A percentile compares a stretch with the other conserved stretches of the same genome.
These are phyloP conservation scores for Xylaria venustula DNA, from an alignment of 495 filamentous ascomycete genomes.

Conservation along the genomic window DNA sequence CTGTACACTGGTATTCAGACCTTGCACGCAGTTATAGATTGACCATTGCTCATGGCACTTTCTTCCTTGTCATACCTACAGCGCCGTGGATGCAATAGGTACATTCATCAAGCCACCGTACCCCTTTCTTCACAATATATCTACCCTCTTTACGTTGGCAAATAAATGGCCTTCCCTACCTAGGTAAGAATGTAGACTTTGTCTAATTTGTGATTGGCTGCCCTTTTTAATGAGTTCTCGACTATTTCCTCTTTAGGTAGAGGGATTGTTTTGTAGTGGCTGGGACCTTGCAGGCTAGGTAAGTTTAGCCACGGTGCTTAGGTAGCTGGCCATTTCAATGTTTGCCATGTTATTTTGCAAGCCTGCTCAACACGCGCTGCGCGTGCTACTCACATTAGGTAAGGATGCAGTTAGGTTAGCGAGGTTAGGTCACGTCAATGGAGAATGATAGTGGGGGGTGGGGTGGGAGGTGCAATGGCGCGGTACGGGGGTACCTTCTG, in stretches of 20 bases:
- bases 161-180: neutral
- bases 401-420: too few relatives aligned
- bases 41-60: too few relatives aligned
- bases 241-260: neutral
- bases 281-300: neutral
- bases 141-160: too few relatives aligned
- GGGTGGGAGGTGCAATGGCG: neutral
- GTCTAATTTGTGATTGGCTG: slow-evolving; percentile 12
- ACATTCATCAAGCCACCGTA: too few relatives aligned
- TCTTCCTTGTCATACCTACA: too few relatives aligned
- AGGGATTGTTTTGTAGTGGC: neutral
- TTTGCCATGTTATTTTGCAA: too few relatives aligned
- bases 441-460: neutral
- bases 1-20: too few relatives aligned
- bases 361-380: slow-evolving; percentile 16
- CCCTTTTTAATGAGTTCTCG: neutral
- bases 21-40: too few relatives aligned
- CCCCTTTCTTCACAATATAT: too few relatives aligned
- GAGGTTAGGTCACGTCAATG: too few relatives aligned
- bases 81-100: too few relatives aligned
- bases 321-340: neutral
- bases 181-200: neutral
- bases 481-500: neutral
- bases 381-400: neutral
- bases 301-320: too few relatives aligned